Evolutionary conservation across 306 rosid genomes (phyloP).

Genomic region (Elaeagnus macrophylla): DNA sequence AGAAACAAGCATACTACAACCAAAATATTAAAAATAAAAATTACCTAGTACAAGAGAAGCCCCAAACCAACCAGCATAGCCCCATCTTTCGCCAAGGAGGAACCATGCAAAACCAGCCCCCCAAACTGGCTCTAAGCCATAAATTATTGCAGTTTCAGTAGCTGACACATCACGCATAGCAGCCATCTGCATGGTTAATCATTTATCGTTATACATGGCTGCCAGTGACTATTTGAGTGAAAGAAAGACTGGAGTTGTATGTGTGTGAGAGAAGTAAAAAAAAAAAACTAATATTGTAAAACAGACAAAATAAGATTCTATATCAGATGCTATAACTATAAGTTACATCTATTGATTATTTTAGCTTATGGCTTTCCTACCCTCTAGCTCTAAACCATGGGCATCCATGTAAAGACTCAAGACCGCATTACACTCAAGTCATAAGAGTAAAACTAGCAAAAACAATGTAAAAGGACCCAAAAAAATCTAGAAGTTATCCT

Average conservation of each 20-base stretch:
- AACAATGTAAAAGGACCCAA: background rate
- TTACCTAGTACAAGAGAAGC: slow-evolving; percentile 67
- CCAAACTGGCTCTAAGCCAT: slow-evolving; percentile 77
- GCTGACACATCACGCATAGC: slow-evolving; percentile 79
- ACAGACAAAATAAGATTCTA: background rate
- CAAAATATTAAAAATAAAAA: background rate
- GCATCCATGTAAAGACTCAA: background rate
- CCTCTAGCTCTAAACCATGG: background rate
- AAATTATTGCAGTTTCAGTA: slow-evolving; percentile 63
- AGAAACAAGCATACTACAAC: background rate
- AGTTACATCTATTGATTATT: background rate
- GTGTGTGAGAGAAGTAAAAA: background rate
- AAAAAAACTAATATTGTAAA: background rate
- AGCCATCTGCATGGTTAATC: slow-evolving; percentile 35
- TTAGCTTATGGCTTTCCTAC: background rate
- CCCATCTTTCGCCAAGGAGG: slow-evolving; percentile 82
- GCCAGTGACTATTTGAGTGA: background rate
- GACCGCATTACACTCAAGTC: background rate
- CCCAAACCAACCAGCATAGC: slow-evolving; percentile 61
- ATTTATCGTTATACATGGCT: background rate
- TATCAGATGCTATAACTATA: background rate
- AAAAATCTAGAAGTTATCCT: too few relatives aligned
- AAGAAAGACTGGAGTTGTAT: background rate
- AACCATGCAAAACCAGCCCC: slow-evolving; percentile 77
- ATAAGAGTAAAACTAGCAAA: background rate